Percentiles rank a stretch among this genome's conserved stretches.
Evolutionary conservation across 2,329 filamentous ascomycete species (phyloP).

Genomic region (Xylariaceae sp.): DNA sequence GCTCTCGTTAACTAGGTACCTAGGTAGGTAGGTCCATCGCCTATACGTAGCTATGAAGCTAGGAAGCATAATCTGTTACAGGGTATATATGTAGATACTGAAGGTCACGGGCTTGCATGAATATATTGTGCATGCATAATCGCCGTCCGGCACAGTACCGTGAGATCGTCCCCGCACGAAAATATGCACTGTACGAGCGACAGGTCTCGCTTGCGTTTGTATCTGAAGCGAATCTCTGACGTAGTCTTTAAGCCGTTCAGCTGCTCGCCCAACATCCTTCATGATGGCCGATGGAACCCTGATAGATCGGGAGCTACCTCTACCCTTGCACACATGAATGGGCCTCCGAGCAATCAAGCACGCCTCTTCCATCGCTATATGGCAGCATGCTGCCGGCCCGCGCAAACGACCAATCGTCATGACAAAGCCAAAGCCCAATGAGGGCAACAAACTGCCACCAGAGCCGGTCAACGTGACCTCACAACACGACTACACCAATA

Average conservation of each 20-base stretch:
- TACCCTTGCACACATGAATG: not conserved
- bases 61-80: no score
- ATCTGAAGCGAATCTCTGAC: constrained; percentile 23
- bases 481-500: not conserved
- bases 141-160: no score
- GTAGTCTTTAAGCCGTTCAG: constrained; percentile 21
- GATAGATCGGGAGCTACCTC: not conserved
- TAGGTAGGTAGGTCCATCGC: not conserved
- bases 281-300: not conserved
- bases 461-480: constrained; percentile 11
- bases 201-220: not conserved
- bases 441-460: constrained; percentile 23
- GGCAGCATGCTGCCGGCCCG: constrained; percentile 26
- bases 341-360: constrained; percentile 3
- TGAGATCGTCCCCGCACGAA: not conserved
- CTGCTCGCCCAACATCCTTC: constrained; percentile 6
- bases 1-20: not conserved
- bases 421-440: constrained; percentile 38
- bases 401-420: constrained; percentile 32
- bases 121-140: no score
- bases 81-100: no score
- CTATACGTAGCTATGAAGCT: no score
- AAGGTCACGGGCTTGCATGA: no score
- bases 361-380: constrained; percentile 5
- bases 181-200: not conserved